Conservation (phyloP, 2,329 filamentous ascomycete species). For the Verticillium zaregamsianum region DNA sequence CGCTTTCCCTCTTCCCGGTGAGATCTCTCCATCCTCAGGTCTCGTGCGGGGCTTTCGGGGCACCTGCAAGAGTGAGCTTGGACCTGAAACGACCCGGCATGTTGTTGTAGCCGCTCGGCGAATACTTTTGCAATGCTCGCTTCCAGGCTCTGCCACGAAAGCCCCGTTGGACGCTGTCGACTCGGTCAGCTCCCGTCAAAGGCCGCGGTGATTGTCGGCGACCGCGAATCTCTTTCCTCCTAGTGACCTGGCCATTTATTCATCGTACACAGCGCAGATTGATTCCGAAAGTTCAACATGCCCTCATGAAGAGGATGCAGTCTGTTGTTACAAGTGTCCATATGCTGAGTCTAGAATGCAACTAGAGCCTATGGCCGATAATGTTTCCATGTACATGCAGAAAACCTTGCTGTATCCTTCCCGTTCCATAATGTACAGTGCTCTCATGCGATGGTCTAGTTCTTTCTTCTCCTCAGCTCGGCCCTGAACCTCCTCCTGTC, state of each 20-base stretch:
- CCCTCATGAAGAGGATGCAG: neutral
- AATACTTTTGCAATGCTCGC: neutral
- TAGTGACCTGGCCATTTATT: neutral
- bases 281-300: neutral
- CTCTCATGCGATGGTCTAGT: neutral
- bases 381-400: neutral
- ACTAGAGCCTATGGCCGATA: neutral
- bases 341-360: neutral
- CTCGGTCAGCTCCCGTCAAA: neutral
- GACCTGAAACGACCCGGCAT: neutral
- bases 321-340: neutral
- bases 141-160: neutral
- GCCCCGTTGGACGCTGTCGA: neutral
- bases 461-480: conserved; percentile 6
- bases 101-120: neutral
- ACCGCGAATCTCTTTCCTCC: neutral
- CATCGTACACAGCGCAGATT: no score
- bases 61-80: neutral
- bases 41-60: neutral
- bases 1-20: neutral
- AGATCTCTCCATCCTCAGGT: neutral
- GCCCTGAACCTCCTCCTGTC: conserved; percentile 28
- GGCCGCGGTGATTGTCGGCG: neutral
- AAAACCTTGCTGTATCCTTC: neutral
- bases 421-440: conserved; percentile 8